Conservation (phyloP, 2,329 filamentous ascomycete genomes). For the Pseudogymnoascus sp. region DNA sequence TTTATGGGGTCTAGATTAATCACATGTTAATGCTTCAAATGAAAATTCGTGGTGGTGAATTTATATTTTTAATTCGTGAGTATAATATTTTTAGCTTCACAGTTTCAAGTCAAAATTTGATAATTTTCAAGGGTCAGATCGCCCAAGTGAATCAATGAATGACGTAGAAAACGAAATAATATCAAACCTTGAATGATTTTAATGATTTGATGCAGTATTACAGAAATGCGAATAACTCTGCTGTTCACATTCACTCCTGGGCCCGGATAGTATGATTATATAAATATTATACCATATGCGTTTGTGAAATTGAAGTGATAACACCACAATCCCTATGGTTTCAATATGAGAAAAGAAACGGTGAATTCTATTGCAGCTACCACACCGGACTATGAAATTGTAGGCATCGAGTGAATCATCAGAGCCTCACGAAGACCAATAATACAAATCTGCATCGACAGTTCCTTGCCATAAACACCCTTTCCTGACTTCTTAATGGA, state of each 20-base stretch:
- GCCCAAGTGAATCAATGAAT: background rate
- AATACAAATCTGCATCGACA: background rate
- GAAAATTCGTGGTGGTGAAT: too few relatives aligned
- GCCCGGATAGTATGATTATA: background rate
- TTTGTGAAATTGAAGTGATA: background rate
- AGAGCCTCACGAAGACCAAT: background rate
- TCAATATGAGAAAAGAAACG: background rate
- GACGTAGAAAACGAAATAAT: background rate
- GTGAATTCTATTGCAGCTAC: background rate
- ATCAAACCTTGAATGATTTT: background rate
- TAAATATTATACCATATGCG: background rate
- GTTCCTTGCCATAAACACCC: background rate
- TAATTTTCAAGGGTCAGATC: too few relatives aligned
- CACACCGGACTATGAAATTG: background rate
- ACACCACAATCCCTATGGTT: background rate
- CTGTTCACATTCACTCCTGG: background rate
- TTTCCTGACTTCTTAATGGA: background rate
- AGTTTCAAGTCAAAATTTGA: too few relatives aligned
- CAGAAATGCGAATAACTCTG: background rate
- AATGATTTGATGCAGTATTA: background rate
- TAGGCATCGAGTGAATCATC: background rate
- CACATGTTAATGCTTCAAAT: too few relatives aligned
- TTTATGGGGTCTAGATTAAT: too few relatives aligned
- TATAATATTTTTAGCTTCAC: too few relatives aligned
- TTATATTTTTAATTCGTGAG: too few relatives aligned